Base-by-base conservation (phyloP, 495 filamentous ascomycete genomes). In the Neohortaea acidophila region DNA sequence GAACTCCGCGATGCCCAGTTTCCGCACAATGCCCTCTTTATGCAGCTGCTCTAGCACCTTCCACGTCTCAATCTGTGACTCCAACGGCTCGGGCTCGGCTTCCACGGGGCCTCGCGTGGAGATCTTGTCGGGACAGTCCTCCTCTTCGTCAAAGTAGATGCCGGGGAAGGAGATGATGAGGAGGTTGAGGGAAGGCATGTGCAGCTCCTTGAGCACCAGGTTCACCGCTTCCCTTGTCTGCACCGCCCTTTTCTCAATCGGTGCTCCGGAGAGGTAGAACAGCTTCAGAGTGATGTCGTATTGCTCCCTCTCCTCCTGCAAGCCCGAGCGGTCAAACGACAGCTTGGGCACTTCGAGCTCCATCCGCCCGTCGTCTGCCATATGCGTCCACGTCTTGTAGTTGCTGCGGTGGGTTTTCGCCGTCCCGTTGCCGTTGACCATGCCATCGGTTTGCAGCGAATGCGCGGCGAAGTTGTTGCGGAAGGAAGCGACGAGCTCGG, bases 281-380 rank as follows among this genome's bases (percentile, higher is more conserved):
- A 94, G 61, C 55, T 94, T 94, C 28, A 83, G 75, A 0, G 86
- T 94, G 54, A 93, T 91, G 59, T 92, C 81, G 64, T 94, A 93
- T 47, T 81, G 73, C 38, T 67, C 61, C 4, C 76, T 67, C 48
- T 89, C 81, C 53, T 93, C 86, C 20, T 75, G 62, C 17, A 94
- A 60, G 0, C 78, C 76, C 12, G 73, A 69, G 23, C 65, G 56
- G n/a, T 67, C 59, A 64, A 80, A 81, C 54, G 84, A 73, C 38
- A 82, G 72, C 28, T 75, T 68, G 24, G 85, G 85, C 33, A 93
- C 74, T 47, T 79, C 89, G 26, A 85, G 67, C 2, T 64, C 63
- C 25, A 62, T 65, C 6, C 64, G 68, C 59, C 26, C 64, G 58
- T 25, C 59, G 58, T 4, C 4, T 10, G 34, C 34, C 15, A 37